Percentiles rank a stretch among this genome's conserved stretches.
Conservation (phyloP, 805 yeast genomes). For the Candida taoyuanica region DNA sequence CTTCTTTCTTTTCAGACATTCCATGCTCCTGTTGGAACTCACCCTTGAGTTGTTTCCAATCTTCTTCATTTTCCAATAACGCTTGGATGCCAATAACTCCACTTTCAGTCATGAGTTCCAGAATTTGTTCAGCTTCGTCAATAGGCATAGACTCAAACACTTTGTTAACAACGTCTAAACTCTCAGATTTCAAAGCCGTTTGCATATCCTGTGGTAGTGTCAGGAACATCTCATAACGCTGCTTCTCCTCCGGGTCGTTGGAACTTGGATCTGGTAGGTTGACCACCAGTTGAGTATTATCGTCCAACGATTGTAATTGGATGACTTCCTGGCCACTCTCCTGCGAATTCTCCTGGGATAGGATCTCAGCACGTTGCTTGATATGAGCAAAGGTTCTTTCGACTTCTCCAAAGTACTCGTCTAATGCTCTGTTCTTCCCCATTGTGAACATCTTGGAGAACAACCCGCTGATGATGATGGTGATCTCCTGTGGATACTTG, state of each 20-base stretch:
- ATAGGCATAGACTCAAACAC: constrained; percentile 71
- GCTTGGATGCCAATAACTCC: constrained; percentile 83
- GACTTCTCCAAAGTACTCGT: constrained; percentile 71
- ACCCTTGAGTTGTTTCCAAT: constrained; percentile 51
- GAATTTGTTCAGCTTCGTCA: constrained; percentile 72
- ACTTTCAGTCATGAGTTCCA: constrained; percentile 72
- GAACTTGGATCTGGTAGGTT: constrained; percentile 56
- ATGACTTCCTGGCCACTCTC: constrained; percentile 57
- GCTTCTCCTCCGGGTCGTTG: constrained; percentile 37
- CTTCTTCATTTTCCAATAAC: constrained; percentile 64
- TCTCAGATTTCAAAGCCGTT: constrained; percentile 65
- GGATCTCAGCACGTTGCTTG: constrained; percentile 62
- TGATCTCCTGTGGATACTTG: constrained; percentile 30
- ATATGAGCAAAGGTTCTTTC: constrained; percentile 73
- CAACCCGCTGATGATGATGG: constrained; percentile 56
- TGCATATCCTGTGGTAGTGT: constrained; percentile 60
- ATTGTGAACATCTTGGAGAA: constrained; percentile 50
- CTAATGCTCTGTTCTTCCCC: constrained; percentile 51
- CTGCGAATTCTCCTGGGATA: constrained; percentile 46
- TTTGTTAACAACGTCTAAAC: constrained; percentile 74
- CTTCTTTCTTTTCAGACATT: constrained; percentile 7
- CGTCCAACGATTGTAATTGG: constrained; percentile 86
- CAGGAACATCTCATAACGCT: constrained; percentile 50
- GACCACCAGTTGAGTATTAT: constrained; percentile 68
- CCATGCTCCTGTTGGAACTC: constrained; percentile 33